Base-by-base conservation (phyloP, 768 basidiomycete species). In the Tulasnella sp. region DNA sequence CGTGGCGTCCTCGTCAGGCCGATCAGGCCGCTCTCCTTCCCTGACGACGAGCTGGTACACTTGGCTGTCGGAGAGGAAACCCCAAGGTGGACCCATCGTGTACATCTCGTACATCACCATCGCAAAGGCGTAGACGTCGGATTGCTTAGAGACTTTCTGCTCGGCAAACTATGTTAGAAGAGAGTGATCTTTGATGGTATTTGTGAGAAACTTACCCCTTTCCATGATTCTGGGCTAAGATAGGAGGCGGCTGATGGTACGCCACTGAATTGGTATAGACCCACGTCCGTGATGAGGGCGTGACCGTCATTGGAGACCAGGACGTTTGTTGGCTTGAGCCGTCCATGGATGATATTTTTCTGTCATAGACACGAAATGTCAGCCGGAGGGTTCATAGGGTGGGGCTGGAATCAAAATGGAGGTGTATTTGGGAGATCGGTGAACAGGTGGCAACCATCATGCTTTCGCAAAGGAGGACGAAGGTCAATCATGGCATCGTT, bases 201-300 rank as follows among this genome's bases (percentile, higher is more conserved):
- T 5, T 7, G 34, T 7, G 34, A 7, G 34, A n/a, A 9, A 44
- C 59, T 7, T 19, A 61, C 61, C 27, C 61, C 61, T 47, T 61
- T 61, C 61, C 61, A 61, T 50, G 61, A 58, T 26, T 61, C 61
- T 13, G 61, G 61, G 43, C 61, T 56, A 30, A 58, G 49, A 44
- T 61, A 61, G 41, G 50, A 44, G 13, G 55, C 26, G 13, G 61
- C 47, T 23, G 50, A 41, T n/a, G 54, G 54, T 17, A 51, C 26
- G 26, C 26, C 41, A 32, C 27, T 47, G 9, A 61, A 30, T 21
- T 61, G 50, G 45, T 56, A 56, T 26, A 61, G 9, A 7, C 61
- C 61, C 30, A 32, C 48, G 47, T 61, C 61, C 1, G 61, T 53
- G 21, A 61, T 44, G 27, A n/a, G 45, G 4, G 55, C 61, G 30